These are phyloP conservation scores for Pleurozium schreberi DNA, from an alignment of 225 moss, liverwort and hornwort species.

Conservation along the genomic window DNA sequence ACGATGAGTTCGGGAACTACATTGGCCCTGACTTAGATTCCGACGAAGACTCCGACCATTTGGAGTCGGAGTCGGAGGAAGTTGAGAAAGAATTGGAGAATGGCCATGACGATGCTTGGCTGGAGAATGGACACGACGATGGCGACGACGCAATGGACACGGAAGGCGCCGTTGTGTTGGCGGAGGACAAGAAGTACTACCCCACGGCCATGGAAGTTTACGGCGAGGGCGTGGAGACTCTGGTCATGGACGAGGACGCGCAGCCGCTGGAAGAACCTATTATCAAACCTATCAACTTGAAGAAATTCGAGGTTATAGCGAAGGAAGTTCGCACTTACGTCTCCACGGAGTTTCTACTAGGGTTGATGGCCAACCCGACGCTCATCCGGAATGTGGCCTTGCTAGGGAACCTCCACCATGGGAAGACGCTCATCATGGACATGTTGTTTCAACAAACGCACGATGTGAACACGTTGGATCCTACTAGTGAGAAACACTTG, in stretches of 20 bases:
- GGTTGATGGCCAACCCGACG: conserved; percentile 81
- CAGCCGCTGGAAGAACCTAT: conserved; percentile 93
- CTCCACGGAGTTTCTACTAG: conserved; percentile 76
- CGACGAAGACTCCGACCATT: conserved; percentile 59
- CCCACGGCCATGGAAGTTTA: conserved; percentile 97
- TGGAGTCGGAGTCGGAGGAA: conserved; percentile 44
- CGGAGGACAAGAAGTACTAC: conserved; percentile 98
- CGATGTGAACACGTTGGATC: conserved; percentile 73
- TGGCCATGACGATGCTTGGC: conserved; percentile 59
- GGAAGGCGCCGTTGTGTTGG: conserved; percentile 83
- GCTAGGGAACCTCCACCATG: conserved; percentile 86
- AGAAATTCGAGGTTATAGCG: conserved; percentile 80
- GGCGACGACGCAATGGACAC: conserved; percentile 76
- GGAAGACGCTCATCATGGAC: conserved; percentile 92
- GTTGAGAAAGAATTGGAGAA: conserved; percentile 33
- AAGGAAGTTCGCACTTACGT: conserved; percentile 87
- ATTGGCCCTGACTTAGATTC: conserved; percentile 91
- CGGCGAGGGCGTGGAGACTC: conserved; percentile 91
- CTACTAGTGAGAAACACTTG: conserved; percentile 84
- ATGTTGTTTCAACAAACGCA: conserved; percentile 96
- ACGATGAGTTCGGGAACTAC: conserved; percentile 99
- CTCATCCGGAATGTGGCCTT: conserved; percentile 92
- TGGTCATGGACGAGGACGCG: conserved; percentile 99
- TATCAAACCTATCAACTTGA: conserved; percentile 77
- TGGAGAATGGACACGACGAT: conserved; percentile 36